Evolutionary conservation across 2,329 filamentous ascomycete genomes (phyloP).

Genomic region (Aspergillus fijiensis): DNA sequence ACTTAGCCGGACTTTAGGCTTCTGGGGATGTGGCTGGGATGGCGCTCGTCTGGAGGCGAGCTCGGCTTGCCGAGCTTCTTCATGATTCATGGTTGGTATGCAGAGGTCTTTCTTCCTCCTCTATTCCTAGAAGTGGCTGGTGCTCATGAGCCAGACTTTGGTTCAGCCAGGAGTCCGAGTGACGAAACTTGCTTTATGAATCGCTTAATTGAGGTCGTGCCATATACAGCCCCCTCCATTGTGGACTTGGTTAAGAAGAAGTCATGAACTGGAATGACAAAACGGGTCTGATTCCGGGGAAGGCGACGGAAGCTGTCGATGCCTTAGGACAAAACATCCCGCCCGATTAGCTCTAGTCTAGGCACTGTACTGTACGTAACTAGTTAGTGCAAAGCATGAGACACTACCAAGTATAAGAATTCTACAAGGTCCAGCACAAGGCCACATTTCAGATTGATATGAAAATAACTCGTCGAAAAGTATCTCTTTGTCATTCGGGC

Average conservation of each 20-base stretch:
- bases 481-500: too few species aligned
- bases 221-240: not conserved
- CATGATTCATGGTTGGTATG: not conserved
- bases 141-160: not conserved
- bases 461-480: too few species aligned
- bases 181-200: not conserved
- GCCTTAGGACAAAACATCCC: not conserved
- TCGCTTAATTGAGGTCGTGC: not conserved
- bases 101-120: not conserved
- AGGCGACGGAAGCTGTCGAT: not conserved
- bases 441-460: too few species aligned
- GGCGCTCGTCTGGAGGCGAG: not conserved
- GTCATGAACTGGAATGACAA: not conserved
- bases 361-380: too few species aligned
- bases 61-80: not conserved
- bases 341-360: too few species aligned
- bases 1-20: slow-evolving; percentile 24
- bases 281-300: not conserved
- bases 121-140: not conserved
- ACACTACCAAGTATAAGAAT: too few species aligned
- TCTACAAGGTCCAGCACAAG: too few species aligned
- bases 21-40: not conserved
- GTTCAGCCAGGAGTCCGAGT: not conserved
- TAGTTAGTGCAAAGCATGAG: too few species aligned
- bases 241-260: not conserved